phyloP scores from a whole-genome alignment of 2,329 filamentous ascomycete species.

The Cadophora luteo-olivacea region DNA sequence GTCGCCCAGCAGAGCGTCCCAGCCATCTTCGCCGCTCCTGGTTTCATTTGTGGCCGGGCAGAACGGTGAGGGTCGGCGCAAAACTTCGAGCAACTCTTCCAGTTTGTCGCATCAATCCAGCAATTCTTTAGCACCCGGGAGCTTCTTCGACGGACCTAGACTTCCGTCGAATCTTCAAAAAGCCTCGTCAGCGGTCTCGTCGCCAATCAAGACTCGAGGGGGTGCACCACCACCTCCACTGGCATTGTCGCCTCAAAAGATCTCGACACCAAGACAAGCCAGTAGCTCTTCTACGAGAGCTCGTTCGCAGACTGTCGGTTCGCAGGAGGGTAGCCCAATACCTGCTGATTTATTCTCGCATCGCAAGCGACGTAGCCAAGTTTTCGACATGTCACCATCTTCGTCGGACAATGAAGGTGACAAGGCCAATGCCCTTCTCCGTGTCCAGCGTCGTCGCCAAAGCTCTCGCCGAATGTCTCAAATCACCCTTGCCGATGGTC shows the following conservation, averaged over 20 bases:
- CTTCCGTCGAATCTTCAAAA: constrained; percentile 65
- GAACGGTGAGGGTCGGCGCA: constrained; percentile 78
- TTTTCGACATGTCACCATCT: constrained; percentile 95
- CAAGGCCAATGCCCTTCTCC: constrained; percentile 86
- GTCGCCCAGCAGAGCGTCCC: constrained; percentile 85
- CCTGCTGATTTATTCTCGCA: constrained; percentile 73
- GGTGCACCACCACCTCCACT: constrained; percentile 51
- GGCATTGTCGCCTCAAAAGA: constrained; percentile 68
- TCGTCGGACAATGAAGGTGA: constrained; percentile 97
- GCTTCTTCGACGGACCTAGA: constrained; percentile 75
- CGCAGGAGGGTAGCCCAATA: constrained; percentile 84
- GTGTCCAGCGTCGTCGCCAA: constrained; percentile 92
- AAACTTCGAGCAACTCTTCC: constrained; percentile 90
- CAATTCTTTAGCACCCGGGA: constrained; percentile 71
- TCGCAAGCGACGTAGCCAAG: constrained; percentile 89
- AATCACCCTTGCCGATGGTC: constrained; percentile 83
- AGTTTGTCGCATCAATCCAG: constrained; percentile 81
- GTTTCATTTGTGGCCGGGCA: constrained; percentile 92
- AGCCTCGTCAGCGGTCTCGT: constrained; percentile 57
- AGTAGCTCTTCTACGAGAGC: constrained; percentile 72
- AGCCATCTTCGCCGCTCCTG: constrained; percentile 88
- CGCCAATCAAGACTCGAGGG: constrained; percentile 63
- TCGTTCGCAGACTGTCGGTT: constrained; percentile 90
- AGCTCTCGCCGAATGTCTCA: constrained; percentile 94
- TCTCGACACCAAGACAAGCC: constrained; percentile 63